Evolutionary conservation across 352 stramenopile genomes (phyloP), one percentile per base, ranked within the genome.

Genomic region (Phytopythium montanum): DNA sequence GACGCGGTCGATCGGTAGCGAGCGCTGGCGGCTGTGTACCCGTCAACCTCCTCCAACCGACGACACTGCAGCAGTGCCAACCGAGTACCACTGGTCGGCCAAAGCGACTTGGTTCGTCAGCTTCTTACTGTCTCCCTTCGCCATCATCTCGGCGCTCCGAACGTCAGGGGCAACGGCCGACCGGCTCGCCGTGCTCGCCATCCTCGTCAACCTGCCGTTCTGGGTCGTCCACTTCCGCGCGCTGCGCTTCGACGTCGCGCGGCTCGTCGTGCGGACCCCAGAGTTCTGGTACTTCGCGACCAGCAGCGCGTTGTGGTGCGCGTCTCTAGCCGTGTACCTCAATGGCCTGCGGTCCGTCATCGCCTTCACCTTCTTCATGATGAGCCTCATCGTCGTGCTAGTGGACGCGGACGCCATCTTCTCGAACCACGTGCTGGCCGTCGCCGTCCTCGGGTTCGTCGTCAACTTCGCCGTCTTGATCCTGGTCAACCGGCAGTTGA

Each of bases 201-300:
- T 44, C 5, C 13, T 50, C 6, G 29, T 48, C 16, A 60, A 23
- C 1, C 23, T 61, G 16, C 46, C 50, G 7, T 39, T 52, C 23
- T 58, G 31, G 33, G 26, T 36, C 16, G 19, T 28, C 21, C 51
- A 56, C 9, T 56, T 64, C 19, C 33, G 46, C 0, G 14, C 41
- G 12, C 44, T 68, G 2, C 57, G 65, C 2, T 66, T 59, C 55
- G 65, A 72, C 39, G 39, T 72, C 19, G 44, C 54, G 12, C 23
- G 48, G 16, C 41, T 72, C 13, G 16, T 65, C 5, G 8, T 69
- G 13, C 26, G 34, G 28, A 62, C 54, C 14, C 67, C 67, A 13
- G 65, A 72, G 26, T 69, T 72, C 18, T 66, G 57, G 61, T 72
- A 69, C 48, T 64, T 59, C 28, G 33, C 49, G 26, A 14, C 51